Percentiles rank a stretch among this genome's conserved stretches.
Conservation (phyloP, 148 eudicot species). For the Pharnaceum exiguum region DNA sequence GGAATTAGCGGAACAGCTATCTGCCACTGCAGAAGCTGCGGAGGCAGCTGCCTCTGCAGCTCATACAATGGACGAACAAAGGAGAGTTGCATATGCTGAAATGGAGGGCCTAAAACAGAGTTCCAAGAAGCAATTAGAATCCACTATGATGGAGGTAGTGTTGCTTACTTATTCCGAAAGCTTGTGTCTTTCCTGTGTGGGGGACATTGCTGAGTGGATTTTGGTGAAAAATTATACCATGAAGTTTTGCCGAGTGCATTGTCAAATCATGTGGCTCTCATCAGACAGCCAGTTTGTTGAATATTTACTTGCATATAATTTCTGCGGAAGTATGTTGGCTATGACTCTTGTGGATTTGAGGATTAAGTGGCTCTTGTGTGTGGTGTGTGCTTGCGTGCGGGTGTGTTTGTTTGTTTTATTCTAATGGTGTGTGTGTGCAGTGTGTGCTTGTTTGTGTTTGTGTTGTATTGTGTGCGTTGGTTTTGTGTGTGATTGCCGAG, state of each 20-base stretch:
- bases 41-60: constrained; percentile 97
- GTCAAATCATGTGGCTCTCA: too few species aligned
- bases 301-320: too few species aligned
- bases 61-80: constrained; percentile 89
- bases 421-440: too few species aligned
- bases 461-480: too few species aligned
- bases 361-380: too few species aligned
- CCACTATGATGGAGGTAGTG: constrained; percentile 61
- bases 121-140: constrained; percentile 49
- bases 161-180: constrained; percentile 1
- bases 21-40: constrained; percentile 96
- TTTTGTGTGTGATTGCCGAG: too few species aligned
- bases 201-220: not conserved
- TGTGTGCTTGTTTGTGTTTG: too few species aligned
- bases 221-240: not conserved
- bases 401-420: too few species aligned
- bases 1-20: constrained; percentile 77
- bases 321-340: too few species aligned
- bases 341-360: too few species aligned
- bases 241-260: not conserved
- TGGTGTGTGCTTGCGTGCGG: too few species aligned
- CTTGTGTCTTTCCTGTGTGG: constrained; percentile 1
- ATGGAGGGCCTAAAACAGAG: constrained; percentile 60
- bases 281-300: too few species aligned
- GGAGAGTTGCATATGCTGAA: constrained; percentile 73